A percentile compares a stretch with the other conserved stretches of the same genome.
These are phyloP conservation scores for Colletotrichum destructivum DNA, from an alignment of 2,329 filamentous ascomycete genomes.

Conservation along the genomic window DNA sequence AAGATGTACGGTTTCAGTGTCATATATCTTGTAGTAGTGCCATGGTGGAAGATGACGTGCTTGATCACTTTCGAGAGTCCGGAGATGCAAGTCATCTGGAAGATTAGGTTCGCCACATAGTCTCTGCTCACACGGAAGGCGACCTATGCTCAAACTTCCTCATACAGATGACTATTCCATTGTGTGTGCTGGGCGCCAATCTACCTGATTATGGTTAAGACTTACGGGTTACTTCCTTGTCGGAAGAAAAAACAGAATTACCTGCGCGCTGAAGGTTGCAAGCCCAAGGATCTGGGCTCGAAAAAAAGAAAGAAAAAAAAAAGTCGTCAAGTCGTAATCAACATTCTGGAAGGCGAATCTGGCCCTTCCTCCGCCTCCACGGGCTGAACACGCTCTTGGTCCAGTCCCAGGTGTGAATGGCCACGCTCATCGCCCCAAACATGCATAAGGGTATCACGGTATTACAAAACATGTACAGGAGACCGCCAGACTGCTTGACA, in stretches of 20 bases:
- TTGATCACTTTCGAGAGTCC: too few relatives aligned
- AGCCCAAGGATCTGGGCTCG: neutral
- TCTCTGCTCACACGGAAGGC: too few relatives aligned
- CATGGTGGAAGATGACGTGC: neutral
- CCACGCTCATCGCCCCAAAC: slow-evolving; percentile 55
- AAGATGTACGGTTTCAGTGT: neutral
- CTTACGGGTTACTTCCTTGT: neutral
- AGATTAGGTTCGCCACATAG: too few relatives aligned
- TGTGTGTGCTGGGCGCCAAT: neutral
- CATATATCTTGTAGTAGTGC: neutral
- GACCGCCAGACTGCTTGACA: slow-evolving; percentile 55
- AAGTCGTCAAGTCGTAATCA: neutral
- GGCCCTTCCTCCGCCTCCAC: slow-evolving; percentile 17
- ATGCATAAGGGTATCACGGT: slow-evolving; percentile 54
- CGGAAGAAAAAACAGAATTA: neutral
- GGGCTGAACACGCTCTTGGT: slow-evolving; percentile 6
- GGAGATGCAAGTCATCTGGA: too few relatives aligned
- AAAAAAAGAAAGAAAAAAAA: neutral
- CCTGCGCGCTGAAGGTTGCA: neutral
- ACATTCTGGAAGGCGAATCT: slow-evolving; percentile 20
- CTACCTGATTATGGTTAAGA: neutral
- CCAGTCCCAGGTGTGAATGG: slow-evolving; percentile 35
- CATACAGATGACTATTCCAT: neutral
- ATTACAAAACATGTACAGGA: slow-evolving; percentile 56
- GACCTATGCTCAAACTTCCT: too few relatives aligned